Evolutionary conservation across 1,284 basidiomycete species (phyloP).

Genomic region (Cryptococcus sp.): DNA sequence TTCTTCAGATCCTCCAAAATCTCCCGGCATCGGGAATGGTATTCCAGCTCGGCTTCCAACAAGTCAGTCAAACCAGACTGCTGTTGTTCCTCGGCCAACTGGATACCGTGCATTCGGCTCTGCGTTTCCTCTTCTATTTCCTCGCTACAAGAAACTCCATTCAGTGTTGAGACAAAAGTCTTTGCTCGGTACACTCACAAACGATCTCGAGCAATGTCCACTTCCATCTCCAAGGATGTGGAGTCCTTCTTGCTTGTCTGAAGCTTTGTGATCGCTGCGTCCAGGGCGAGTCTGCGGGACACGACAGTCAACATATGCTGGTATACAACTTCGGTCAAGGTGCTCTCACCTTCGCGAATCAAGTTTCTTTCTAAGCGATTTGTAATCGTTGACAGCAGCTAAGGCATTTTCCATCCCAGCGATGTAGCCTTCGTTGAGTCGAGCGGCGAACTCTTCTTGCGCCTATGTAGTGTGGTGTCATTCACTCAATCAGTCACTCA

Average conservation of each 20-base stretch:
- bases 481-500: not conserved
- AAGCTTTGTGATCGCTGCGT: constrained; percentile 69
- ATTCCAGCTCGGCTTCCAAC: constrained; percentile 71
- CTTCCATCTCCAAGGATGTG: constrained; percentile 72
- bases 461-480: constrained; percentile 16
- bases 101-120: constrained; percentile 70
- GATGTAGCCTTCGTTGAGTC: constrained; percentile 70
- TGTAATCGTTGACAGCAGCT: constrained; percentile 50
- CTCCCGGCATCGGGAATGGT: constrained; percentile 68
- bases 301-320: not conserved
- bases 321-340: constrained; percentile 16
- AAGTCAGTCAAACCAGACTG: constrained; percentile 65
- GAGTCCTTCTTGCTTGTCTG: constrained; percentile 65
- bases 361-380: constrained; percentile 58
- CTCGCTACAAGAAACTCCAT: constrained; percentile 58
- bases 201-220: constrained; percentile 65
- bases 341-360: constrained; percentile 69
- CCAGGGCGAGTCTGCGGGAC: constrained; percentile 65
- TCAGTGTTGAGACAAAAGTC: not conserved
- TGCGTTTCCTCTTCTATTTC: constrained; percentile 77
- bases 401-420: constrained; percentile 62
- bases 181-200: constrained; percentile 61
- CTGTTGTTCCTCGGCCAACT: constrained; percentile 71
- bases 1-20: constrained; percentile 67
- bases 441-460: constrained; percentile 73